Evolutionary conservation across 2,329 filamentous ascomycete genomes (phyloP).

Genomic region (Diaporthe australafricana): DNA sequence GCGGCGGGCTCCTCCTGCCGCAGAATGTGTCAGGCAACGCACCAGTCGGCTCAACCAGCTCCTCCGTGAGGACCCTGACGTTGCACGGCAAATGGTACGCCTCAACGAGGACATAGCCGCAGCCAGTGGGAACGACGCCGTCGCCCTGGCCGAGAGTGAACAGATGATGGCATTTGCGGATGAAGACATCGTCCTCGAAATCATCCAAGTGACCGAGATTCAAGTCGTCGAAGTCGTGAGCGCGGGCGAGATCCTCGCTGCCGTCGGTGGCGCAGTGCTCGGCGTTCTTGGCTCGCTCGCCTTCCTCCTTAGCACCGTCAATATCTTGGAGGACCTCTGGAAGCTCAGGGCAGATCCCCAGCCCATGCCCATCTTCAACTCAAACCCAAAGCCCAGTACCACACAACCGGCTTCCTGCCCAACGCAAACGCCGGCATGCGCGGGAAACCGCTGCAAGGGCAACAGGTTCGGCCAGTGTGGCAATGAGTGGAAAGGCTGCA

Average conservation of each 20-base stretch:
- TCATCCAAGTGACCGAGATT: background rate
- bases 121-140: slow-evolving; percentile 7
- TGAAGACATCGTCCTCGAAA: slow-evolving; percentile 3
- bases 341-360: slow-evolving; percentile 2
- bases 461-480: slow-evolving; percentile 11
- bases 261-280: slow-evolving; percentile 6
- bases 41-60: slow-evolving; percentile 8
- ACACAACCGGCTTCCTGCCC: slow-evolving; percentile 6
- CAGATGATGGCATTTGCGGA: slow-evolving; percentile 13
- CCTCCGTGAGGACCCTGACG: slow-evolving; percentile 15
- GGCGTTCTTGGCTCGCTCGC: slow-evolving; percentile 11
- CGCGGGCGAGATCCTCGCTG: slow-evolving; percentile 14
- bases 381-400: background rate
- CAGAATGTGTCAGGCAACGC: slow-evolving; percentile 2
- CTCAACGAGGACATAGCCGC: slow-evolving; percentile 8
- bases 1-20: slow-evolving; percentile 8
- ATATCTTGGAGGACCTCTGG: slow-evolving; percentile 16
- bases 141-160: slow-evolving; percentile 8
- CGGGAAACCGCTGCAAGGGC: slow-evolving; percentile 5
- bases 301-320: background rate
- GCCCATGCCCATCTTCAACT: slow-evolving; percentile 14
- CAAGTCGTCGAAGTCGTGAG: slow-evolving; percentile 1
- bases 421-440: slow-evolving; percentile 1
- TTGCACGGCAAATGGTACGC: slow-evolving; percentile 15
- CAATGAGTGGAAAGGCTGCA: slow-evolving; percentile 12